phyloP scores from a whole-genome alignment of 441 rosid species.

The Erysimum cheiri region DNA sequence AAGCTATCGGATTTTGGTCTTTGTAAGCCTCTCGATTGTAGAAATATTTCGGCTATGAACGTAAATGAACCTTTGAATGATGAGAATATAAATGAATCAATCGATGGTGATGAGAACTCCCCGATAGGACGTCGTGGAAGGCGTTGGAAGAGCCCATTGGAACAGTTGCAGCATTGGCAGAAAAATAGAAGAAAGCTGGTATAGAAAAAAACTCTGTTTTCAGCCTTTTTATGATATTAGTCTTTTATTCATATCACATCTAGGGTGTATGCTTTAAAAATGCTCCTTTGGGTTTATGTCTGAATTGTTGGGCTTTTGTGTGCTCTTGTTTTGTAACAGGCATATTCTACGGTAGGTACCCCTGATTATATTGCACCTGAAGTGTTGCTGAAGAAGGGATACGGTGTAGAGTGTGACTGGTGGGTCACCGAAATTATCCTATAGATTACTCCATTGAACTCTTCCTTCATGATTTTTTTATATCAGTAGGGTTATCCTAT shows the following conservation, averaged over 20 bases:
- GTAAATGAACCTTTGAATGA: constrained; percentile 79
- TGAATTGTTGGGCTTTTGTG: constrained; percentile 30
- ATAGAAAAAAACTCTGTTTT: constrained; percentile 29
- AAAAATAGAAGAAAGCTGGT: constrained; percentile 93
- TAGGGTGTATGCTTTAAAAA: neutral
- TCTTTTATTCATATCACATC: neutral
- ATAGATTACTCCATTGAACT: constrained; percentile 25
- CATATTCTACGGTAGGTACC: constrained; percentile 95
- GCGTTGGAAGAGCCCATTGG: constrained; percentile 86
- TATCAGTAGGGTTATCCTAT: neutral
- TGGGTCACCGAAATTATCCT: constrained; percentile 43
- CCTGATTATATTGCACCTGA: constrained; percentile 99
- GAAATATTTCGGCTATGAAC: constrained; percentile 66
- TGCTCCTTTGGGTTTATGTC: neutral
- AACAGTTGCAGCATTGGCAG: constrained; percentile 96
- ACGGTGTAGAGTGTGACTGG: constrained; percentile 97
- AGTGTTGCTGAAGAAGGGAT: constrained; percentile 95
- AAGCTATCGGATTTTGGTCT: constrained; percentile 99
- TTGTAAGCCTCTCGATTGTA: constrained; percentile 95
- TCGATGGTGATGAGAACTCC: constrained; percentile 70
- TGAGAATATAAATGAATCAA: constrained; percentile 70
- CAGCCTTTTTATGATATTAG: constrained; percentile 12
- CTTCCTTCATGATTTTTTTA: neutral
- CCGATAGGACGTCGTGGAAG: constrained; percentile 64
- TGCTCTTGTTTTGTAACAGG: constrained; percentile 54